phyloP scores from a whole-genome alignment of 1,284 basidiomycete species.

The Ceratobasidium theobromae region DNA sequence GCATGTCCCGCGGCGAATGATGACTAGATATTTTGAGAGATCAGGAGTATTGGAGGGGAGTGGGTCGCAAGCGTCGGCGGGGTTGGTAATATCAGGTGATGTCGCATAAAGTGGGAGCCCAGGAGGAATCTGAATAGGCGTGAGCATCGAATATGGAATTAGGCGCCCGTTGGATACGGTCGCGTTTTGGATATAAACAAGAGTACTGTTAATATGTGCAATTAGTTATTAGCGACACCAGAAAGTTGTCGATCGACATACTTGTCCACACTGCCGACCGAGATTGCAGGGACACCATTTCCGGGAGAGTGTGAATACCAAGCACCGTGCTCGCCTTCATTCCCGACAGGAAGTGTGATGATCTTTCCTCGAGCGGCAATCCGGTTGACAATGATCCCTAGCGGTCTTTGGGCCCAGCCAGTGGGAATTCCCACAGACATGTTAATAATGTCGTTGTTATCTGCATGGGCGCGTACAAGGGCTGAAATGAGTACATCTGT shows the following conservation, averaged over 20 bases:
- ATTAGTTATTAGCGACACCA: neutral
- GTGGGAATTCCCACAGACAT: constrained; percentile 43
- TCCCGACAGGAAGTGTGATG: constrained; percentile 37
- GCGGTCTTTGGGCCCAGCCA: constrained; percentile 44
- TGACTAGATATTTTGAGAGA: constrained; percentile 50
- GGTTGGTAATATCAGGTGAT: constrained; percentile 39
- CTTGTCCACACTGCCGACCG: constrained; percentile 36
- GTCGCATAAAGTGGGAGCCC: constrained; percentile 39
- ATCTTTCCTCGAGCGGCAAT: constrained; percentile 43
- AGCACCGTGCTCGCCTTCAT: constrained; percentile 34
- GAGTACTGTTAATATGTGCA: neutral
- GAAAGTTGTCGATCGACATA: neutral
- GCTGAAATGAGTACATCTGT: constrained; percentile 34
- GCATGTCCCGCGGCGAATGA: constrained; percentile 57
- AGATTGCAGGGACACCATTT: constrained; percentile 31
- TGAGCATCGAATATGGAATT: constrained; percentile 36
- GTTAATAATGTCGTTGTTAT: constrained; percentile 47
- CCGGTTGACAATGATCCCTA: constrained; percentile 42
- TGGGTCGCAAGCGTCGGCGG: constrained; percentile 56
- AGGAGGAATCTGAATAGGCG: constrained; percentile 32
- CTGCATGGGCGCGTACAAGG: constrained; percentile 38
- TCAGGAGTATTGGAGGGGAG: constrained; percentile 56
- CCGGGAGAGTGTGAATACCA: constrained; percentile 33
- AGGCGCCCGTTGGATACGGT: constrained; percentile 14
- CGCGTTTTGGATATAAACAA: constrained; percentile 24